Evolutionary conservation across 2,329 filamentous ascomycete species (phyloP), one percentile per base, ranked within the genome.

Genomic region (Didymella exigua): DNA sequence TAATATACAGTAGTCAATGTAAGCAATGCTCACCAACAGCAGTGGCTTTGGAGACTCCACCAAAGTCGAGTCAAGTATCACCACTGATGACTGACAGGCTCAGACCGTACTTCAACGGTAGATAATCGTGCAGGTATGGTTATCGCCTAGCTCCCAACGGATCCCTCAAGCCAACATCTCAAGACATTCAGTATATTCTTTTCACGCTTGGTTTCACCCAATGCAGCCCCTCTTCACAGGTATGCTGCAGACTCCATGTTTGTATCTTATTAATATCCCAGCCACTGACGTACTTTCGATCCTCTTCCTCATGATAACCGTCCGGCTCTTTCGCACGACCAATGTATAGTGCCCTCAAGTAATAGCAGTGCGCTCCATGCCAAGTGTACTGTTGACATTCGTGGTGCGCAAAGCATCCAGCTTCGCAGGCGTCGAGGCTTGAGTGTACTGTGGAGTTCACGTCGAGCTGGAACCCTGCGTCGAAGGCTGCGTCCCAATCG

Each of bases 221-320:
- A 36, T 58, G 53, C 36, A 47, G 16, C 9, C 54, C 57, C 18
- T 57, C 56, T 16, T 36, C 52, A 46, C 59, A 60, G 16, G 19
- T 36, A 11, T 56, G 46, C n/a, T 54, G 40, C 3, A 49, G 11
- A 14, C 26, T 38, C 34, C 19, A 42, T 19, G 56, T 58, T 47
- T 62, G 45, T 23, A 72, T 71, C 31, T 66, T 66, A 1, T 58
- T 61, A 1, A 59, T 42, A 45, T 68, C 65, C 67, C 69, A 72
- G 9, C 68, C 69, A 11, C 66, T 65, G 24, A 67, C 57, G 31
- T 61, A 71, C 23, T 30, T 50, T 13, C 57, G 30, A 21, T 54
- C 47, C 16, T 46, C 26, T 10, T 29, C 29, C 2, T 51, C 46
- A 19, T 62, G 56, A 43, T 61, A 37, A 14, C 68, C 64, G 56